These are phyloP conservation scores for Colletotrichum endophyticum DNA, from an alignment of 2,329 filamentous ascomycete species.

Conservation along the genomic window DNA sequence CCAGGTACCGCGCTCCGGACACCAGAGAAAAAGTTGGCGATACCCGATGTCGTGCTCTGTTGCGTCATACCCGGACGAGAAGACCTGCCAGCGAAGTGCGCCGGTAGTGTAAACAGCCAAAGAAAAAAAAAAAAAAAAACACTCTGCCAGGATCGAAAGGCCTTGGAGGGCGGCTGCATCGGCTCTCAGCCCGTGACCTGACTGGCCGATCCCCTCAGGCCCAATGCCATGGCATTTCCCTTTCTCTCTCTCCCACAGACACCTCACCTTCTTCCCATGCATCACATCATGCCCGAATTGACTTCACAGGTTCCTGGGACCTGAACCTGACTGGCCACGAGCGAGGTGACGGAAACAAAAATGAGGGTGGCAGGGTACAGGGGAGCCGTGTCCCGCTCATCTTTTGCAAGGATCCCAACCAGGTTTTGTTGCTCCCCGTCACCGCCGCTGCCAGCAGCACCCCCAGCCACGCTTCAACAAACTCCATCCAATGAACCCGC, in stretches of 20 bases:
- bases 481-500: not conserved
- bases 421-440: not conserved
- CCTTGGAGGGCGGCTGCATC: not conserved
- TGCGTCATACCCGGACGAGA: conserved; percentile 17
- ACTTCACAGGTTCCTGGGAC: not conserved
- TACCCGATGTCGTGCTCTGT: conserved; percentile 17
- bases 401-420: not conserved
- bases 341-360: not conserved
- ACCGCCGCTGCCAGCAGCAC: conserved; percentile 5
- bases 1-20: not conserved
- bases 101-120: not conserved
- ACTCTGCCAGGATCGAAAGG: not conserved
- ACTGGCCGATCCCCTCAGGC: not conserved
- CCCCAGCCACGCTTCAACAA: not conserved
- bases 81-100: not conserved
- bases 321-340: not conserved
- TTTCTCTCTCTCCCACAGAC: not conserved
- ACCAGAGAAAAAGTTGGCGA: conserved; percentile 4
- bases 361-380: conserved; percentile 8
- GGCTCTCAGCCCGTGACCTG: conserved; percentile 6
- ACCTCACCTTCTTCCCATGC: not conserved
- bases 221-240: not conserved
- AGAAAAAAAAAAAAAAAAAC: not conserved
- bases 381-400: not conserved
- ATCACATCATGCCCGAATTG: not conserved